A percentile compares a stretch with the other conserved stretches of the same genome.
Evolutionary conservation across 2,329 filamentous ascomycete genomes (phyloP).

Genomic region (Fusarium sarcochroum): DNA sequence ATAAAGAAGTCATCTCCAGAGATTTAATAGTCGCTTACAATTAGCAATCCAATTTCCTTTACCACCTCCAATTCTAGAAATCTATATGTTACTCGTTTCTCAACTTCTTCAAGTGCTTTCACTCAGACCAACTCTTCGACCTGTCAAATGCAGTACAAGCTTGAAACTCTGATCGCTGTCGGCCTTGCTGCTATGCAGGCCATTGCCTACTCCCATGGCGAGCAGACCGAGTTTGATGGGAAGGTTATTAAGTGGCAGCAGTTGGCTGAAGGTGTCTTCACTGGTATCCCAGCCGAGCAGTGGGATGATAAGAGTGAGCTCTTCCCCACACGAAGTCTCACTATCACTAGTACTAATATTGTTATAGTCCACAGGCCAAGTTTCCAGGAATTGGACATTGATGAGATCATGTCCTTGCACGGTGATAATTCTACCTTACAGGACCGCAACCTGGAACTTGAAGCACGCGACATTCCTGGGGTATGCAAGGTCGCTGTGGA

Average conservation of each 20-base stretch:
- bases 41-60: not conserved
- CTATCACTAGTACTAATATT: not conserved
- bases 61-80: not conserved
- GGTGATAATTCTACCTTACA: not conserved
- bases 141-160: not conserved
- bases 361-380: not conserved
- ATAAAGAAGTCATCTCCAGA: not conserved
- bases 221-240: not conserved
- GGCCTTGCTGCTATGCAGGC: not conserved
- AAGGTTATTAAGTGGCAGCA: constrained; percentile 2
- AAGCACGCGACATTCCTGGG: not conserved
- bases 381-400: not conserved
- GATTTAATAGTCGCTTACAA: not conserved
- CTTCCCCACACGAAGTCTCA: not conserved
- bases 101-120: not conserved
- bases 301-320: constrained; percentile 2
- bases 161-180: not conserved
- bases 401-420: not conserved
- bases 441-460: not conserved
- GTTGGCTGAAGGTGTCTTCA: not conserved
- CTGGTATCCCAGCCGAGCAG: not conserved
- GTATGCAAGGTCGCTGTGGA: not conserved
- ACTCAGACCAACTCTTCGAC: not conserved
- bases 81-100: not conserved
- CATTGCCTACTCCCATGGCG: not conserved